Evolutionary conservation across 768 basidiomycete species (phyloP), one percentile per base, ranked within the genome.

Genomic region (Gymnopilus dilepis): DNA sequence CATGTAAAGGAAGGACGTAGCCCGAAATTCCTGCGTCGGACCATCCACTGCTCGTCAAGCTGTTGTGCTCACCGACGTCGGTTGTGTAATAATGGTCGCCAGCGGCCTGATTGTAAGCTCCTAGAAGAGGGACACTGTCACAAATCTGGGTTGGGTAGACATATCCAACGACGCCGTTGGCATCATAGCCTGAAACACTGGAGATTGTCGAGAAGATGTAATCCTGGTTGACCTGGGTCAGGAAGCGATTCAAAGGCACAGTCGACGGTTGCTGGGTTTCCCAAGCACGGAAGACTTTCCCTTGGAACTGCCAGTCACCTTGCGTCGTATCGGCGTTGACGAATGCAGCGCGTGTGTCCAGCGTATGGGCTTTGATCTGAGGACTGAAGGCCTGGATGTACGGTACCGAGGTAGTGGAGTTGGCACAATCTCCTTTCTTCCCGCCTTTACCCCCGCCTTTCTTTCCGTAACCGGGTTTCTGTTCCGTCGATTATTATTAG

Each of bases 51-150:
- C 47, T 28, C 2, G 37, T 31, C 43, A 58, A 17, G 9, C 26
- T 24, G 2, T n/a, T n/a, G 15, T 47, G 30, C 19, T 58, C 57
- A 2, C 13, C 22, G 17, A 28, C 33, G 13, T 47, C 19, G 22
- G 48, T 59, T 12, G 58, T 59, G 22, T 59, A 59, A 37, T 50
- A 59, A 43, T 59, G 58, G 19, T 59, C 58, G 4, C 58, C 58
- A 3, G 41, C 50, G 2, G n/a, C 48, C 4, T n/a, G 26, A 12
- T 53, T 51, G 28, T 17, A 59, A 9, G 41, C 28, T 21, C 31
- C n/a, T 15, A 40, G 41, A 26, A 59, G 38, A 1, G 58, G 48
- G 22, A 59, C 41, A 24, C 37, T 59, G 2, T 40, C 58, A 15
- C 58, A 59, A 1, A 37, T 50, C 22, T 59, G 48, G 17, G n/a